Conservation (phyloP, 805 yeast genomes). For the Wickerhamiella vanderwaltii region DNA sequence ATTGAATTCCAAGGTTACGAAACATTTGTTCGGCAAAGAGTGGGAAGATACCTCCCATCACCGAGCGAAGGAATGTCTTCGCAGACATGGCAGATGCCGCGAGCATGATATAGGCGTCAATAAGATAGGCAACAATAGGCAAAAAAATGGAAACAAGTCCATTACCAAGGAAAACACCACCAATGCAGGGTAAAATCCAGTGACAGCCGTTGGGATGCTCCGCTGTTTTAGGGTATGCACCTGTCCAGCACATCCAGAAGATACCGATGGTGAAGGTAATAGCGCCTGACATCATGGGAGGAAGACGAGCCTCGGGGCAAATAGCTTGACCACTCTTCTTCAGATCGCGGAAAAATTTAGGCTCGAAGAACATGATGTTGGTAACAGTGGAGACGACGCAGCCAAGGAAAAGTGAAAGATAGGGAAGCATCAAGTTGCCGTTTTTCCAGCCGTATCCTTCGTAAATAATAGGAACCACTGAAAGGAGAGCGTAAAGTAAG, state of each 20-base stretch:
- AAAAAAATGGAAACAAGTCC: slow-evolving; percentile 59
- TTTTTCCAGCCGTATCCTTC: slow-evolving; percentile 45
- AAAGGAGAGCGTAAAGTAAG: slow-evolving; percentile 29
- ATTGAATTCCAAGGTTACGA: slow-evolving; percentile 50
- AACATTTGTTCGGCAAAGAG: slow-evolving; percentile 64
- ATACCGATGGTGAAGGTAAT: slow-evolving; percentile 63
- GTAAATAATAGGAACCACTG: slow-evolving; percentile 30
- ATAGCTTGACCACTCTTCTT: slow-evolving; percentile 42
- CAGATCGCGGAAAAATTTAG: slow-evolving; percentile 36
- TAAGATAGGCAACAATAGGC: slow-evolving; percentile 56
- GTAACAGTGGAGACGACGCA: slow-evolving; percentile 42
- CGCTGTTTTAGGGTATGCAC: slow-evolving; percentile 48
- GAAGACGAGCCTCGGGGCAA: slow-evolving; percentile 68
- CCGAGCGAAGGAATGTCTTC: slow-evolving; percentile 55
- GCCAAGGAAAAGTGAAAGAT: slow-evolving; percentile 57
- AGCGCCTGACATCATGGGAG: slow-evolving; percentile 63
- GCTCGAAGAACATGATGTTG: slow-evolving; percentile 44
- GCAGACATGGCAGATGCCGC: slow-evolving; percentile 76
- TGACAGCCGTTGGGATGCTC: slow-evolving; percentile 38
- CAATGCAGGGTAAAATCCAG: slow-evolving; percentile 66
- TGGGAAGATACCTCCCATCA: slow-evolving; percentile 58
- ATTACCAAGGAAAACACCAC: slow-evolving; percentile 52
- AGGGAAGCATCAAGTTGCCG: slow-evolving; percentile 9
- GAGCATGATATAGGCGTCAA: slow-evolving; percentile 55
- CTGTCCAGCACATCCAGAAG: slow-evolving; percentile 84